These are phyloP conservation scores for Mortierella sp. DNA, from an alignment of 371 early-diverging fungal species.

Conservation along the genomic window DNA sequence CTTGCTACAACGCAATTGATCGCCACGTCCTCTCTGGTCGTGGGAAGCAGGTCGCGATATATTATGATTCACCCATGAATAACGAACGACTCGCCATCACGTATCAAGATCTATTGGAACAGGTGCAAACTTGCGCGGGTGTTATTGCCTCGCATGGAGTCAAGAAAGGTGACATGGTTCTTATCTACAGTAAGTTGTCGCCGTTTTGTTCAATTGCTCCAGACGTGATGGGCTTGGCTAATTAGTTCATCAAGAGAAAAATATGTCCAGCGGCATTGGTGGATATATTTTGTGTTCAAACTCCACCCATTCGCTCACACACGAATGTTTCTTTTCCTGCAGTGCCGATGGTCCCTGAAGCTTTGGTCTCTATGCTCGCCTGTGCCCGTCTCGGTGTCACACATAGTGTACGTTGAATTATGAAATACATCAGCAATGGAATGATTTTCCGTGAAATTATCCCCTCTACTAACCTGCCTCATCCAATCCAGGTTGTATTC, in stretches of 20 bases:
- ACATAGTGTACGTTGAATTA: constrained; percentile 75
- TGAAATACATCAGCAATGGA: not conserved
- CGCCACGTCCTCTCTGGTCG: constrained; percentile 76
- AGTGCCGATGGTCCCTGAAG: constrained; percentile 92
- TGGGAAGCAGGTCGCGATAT: constrained; percentile 72
- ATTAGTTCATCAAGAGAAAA: no score
- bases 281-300: not conserved
- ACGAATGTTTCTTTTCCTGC: not conserved
- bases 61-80: constrained; percentile 84
- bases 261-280: not conserved
- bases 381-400: constrained; percentile 92
- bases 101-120: constrained; percentile 77
- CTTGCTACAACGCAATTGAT: constrained; percentile 94
- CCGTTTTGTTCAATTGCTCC: not conserved
- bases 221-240: no score
- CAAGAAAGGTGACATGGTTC: constrained; percentile 83
- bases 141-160: constrained; percentile 80
- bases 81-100: constrained; percentile 69
- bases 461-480: not conserved
- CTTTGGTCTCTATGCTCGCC: constrained; percentile 90
- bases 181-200: constrained; percentile 79
- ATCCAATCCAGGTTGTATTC: constrained; percentile 52
- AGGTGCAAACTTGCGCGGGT: constrained; percentile 82
- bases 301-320: not conserved
- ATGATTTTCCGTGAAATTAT: not conserved